A percentile compares a stretch with the other conserved stretches of the same genome.
Conservation (phyloP, 2,329 filamentous ascomycete genomes). For the Cercospora nicotianae region DNA sequence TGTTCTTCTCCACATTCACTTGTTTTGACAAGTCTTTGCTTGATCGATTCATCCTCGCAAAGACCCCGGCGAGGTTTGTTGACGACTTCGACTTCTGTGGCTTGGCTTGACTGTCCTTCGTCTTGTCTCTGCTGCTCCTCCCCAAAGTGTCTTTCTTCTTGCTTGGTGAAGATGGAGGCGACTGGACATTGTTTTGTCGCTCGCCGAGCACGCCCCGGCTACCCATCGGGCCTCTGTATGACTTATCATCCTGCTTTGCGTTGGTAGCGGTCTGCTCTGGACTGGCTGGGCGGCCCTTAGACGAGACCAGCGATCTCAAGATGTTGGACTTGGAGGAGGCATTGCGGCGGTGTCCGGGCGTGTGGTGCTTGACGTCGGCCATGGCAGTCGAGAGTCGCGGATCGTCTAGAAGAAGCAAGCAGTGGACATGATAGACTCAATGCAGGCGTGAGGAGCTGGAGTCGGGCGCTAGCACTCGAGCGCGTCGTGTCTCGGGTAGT, state of each 20-base stretch:
- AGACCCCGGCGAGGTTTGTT: constrained; percentile 74
- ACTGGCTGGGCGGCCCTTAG: constrained; percentile 48
- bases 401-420: constrained; percentile 1
- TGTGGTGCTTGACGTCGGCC: constrained; percentile 20
- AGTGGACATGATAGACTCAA: constrained; percentile 5
- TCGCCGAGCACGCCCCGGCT: constrained; percentile 34
- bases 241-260: constrained; percentile 29
- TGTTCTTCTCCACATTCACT: constrained; percentile 60
- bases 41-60: constrained; percentile 70
- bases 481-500: constrained; percentile 11
- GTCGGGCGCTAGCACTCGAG: constrained; percentile 5
- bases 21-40: constrained; percentile 61
- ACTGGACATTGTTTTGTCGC: constrained; percentile 36
- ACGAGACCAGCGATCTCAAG: constrained; percentile 55
- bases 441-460: neutral
- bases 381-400: neutral
- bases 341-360: constrained; percentile 30
- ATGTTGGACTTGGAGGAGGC: constrained; percentile 45
- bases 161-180: constrained; percentile 35
- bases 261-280: constrained; percentile 47
- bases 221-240: constrained; percentile 43
- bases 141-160: constrained; percentile 26
- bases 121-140: constrained; percentile 41
- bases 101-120: constrained; percentile 39
- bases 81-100: constrained; percentile 75